phyloP scores from a whole-genome alignment of 805 yeast species.

The Wickerhamiella bombiphila region DNA sequence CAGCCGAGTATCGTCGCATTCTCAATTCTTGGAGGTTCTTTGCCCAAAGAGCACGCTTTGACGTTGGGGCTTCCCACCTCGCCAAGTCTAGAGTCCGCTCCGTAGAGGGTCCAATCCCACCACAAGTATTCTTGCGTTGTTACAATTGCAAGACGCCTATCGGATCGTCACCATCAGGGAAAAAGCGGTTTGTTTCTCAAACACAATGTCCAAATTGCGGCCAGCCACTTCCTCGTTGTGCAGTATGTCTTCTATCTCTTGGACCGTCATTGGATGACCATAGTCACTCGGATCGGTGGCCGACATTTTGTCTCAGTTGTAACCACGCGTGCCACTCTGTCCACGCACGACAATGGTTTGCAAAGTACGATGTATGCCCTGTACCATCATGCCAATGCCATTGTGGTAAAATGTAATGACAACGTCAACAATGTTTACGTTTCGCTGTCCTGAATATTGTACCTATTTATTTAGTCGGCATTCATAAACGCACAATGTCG shows the following conservation, averaged over 20 bases:
- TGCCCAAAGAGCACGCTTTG: constrained; percentile 68
- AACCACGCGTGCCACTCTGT: constrained; percentile 91
- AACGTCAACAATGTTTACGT: no score
- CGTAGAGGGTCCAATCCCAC: constrained; percentile 31
- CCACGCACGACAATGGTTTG: constrained; percentile 94
- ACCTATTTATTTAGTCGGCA: no score
- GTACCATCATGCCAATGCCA: constrained; percentile 84
- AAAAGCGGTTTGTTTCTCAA: constrained; percentile 2
- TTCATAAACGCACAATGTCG: no score
- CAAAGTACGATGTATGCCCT: constrained; percentile 75
- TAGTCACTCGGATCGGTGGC: constrained; percentile 43
- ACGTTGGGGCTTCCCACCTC: constrained; percentile 56
- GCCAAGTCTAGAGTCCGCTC: not conserved
- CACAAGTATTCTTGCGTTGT: constrained; percentile 74
- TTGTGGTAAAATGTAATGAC: constrained; percentile 30
- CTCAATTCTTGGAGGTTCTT: constrained; percentile 73
- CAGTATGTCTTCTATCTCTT: constrained; percentile 67
- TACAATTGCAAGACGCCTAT: constrained; percentile 52
- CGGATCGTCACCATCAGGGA: constrained; percentile 1
- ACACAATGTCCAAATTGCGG: constrained; percentile 70
- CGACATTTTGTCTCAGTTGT: constrained; percentile 79
- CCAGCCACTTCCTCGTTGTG: constrained; percentile 75
- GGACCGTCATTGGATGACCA: constrained; percentile 32
- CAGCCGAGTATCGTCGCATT: constrained; percentile 46
- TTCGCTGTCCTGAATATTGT: no score